Conservation (phyloP, 116 monocot species). For the Phalaenopsis hybrid region DNA sequence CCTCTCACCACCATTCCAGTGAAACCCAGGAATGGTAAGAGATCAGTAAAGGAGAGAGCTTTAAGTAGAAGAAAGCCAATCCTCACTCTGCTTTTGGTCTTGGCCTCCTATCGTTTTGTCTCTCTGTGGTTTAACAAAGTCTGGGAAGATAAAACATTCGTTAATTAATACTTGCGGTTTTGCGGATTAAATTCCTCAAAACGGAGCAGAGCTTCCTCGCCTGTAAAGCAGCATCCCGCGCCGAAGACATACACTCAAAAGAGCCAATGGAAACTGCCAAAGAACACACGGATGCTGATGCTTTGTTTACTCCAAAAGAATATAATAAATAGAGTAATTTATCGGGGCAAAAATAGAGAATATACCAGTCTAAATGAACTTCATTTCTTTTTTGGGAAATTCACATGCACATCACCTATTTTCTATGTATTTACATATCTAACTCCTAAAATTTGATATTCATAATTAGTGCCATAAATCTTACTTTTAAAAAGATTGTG, state of each 20-base stretch:
- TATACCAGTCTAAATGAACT: no score
- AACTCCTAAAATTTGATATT: no score
- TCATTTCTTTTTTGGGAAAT: no score
- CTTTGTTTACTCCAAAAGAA: background rate
- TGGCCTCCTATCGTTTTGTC: background rate
- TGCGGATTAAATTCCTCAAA: slow-evolving; percentile 8
- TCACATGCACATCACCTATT: no score
- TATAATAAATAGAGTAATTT: background rate
- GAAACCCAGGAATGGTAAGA: background rate
- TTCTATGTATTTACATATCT: no score
- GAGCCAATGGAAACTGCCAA: slow-evolving; percentile 48
- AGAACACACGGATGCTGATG: slow-evolving; percentile 33
- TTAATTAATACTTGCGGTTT: background rate
- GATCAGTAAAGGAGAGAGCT: background rate
- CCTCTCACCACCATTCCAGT: slow-evolving; percentile 8
- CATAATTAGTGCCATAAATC: no score
- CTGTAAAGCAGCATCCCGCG: slow-evolving; percentile 3
- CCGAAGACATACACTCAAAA: slow-evolving; percentile 21
- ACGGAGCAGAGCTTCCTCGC: background rate
- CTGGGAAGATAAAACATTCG: background rate
- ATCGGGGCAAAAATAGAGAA: background rate
- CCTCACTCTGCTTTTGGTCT: no score
- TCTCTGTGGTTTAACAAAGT: background rate
- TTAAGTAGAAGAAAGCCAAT: background rate
- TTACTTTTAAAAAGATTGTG: no score